These are phyloP conservation scores for Yamadazyma akitaensis DNA, from an alignment of 805 yeast genomes.

Conservation along the genomic window DNA sequence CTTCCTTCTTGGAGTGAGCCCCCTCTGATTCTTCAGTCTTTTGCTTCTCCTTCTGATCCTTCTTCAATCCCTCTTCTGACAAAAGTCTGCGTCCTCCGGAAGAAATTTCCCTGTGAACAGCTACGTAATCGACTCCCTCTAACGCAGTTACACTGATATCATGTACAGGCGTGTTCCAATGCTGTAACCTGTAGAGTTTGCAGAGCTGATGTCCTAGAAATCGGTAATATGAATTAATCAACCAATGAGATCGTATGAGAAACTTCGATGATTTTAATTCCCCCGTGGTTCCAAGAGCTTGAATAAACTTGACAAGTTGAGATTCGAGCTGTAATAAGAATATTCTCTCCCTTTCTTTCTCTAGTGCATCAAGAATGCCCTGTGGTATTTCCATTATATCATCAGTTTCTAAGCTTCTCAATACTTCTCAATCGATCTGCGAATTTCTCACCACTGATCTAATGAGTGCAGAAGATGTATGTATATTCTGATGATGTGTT, in stretches of 20 bases:
- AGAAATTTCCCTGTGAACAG: not conserved
- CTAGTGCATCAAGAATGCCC: not conserved
- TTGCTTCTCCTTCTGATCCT: too few species aligned
- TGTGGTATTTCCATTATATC: not conserved
- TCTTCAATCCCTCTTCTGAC: too few species aligned
- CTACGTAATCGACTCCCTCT: conserved; percentile 1
- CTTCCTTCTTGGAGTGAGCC: not conserved
- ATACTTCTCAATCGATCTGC: not conserved
- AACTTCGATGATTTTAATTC: not conserved
- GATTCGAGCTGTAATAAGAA: not conserved
- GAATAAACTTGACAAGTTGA: not conserved
- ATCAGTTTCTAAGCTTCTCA: not conserved
- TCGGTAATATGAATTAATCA: conserved; percentile 59
- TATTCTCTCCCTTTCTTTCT: not conserved
- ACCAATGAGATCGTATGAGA: not conserved
- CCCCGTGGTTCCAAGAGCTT: not conserved
- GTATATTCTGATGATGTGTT: conserved; percentile 2
- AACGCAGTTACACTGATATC: conserved; percentile 21
- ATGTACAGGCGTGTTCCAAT: conserved; percentile 27
- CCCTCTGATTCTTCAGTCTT: too few species aligned
- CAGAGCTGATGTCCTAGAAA: conserved; percentile 68
- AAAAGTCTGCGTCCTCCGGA: not conserved
- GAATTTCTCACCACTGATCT: not conserved
- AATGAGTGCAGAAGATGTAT: conserved; percentile 17
- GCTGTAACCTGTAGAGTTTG: conserved; percentile 61